Conservation (phyloP, 768 basidiomycete genomes). For the Lactarius tabidus region DNA sequence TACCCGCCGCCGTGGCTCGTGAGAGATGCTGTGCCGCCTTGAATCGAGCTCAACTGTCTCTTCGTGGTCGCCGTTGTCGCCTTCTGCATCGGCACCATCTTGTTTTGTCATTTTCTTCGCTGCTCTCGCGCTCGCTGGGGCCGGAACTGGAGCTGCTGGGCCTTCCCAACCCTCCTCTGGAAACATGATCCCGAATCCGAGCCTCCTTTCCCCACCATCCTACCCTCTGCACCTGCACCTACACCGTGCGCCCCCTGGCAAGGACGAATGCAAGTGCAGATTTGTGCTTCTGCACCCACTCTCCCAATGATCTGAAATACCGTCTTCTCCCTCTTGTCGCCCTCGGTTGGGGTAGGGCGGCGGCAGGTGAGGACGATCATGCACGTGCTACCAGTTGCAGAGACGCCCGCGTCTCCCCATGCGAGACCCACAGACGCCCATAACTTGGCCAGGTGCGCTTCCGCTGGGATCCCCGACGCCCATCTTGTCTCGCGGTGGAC, state of each 20-base stretch:
- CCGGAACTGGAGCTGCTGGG: conserved; percentile 25
- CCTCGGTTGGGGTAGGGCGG: conserved; percentile 31
- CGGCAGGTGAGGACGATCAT: conserved; percentile 47
- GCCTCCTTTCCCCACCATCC: conserved; percentile 14
- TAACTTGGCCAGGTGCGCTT: conserved; percentile 73
- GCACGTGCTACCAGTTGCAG: conserved; percentile 63
- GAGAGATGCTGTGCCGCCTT: conserved; percentile 42
- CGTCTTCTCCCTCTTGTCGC: conserved; percentile 49
- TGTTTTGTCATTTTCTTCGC: conserved; percentile 23
- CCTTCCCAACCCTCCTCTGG: conserved; percentile 30
- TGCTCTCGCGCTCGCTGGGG: background rate
- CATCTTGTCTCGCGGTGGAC: background rate
- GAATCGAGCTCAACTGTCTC: conserved; percentile 49
- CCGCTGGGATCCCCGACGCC: conserved; percentile 60
- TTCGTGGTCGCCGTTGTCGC: conserved; percentile 35
- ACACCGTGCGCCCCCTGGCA: background rate
- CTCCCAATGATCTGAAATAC: conserved; percentile 66
- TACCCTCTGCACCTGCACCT: conserved; percentile 6
- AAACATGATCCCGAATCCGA: conserved; percentile 22
- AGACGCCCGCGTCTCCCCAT: conserved; percentile 38
- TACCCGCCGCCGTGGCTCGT: conserved; percentile 13
- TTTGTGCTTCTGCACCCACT: conserved; percentile 59
- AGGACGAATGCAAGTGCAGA: conserved; percentile 46
- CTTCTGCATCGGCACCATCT: conserved; percentile 7
- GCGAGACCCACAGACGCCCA: conserved; percentile 47